A percentile compares a stretch with the other conserved stretches of the same genome.
phyloP scores from a whole-genome alignment of 495 filamentous ascomycete species.

The Alectoria sarmentosa region DNA sequence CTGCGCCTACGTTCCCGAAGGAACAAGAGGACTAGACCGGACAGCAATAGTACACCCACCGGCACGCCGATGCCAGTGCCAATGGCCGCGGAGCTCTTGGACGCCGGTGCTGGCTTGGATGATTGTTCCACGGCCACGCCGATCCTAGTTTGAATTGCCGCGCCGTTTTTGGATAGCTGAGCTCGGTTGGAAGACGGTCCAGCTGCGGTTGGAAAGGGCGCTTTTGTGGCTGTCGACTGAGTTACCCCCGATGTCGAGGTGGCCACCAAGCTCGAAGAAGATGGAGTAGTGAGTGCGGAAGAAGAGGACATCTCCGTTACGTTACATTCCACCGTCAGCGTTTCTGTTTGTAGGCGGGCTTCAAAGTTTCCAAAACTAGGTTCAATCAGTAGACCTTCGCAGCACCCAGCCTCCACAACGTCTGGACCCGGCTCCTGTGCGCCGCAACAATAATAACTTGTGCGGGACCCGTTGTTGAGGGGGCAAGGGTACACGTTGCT shows the following conservation, averaged over 20 bases:
- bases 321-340: not conserved
- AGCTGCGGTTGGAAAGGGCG: not conserved
- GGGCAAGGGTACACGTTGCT: slow-evolving; percentile 6
- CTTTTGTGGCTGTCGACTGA: not conserved
- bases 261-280: not conserved
- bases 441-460: not conserved
- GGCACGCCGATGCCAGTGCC: not conserved
- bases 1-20: slow-evolving; percentile 5
- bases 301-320: no score
- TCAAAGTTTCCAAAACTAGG: not conserved
- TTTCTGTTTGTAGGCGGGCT: not conserved
- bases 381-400: not conserved
- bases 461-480: not conserved
- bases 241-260: not conserved
- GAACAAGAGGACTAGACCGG: not conserved
- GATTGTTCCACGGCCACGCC: not conserved
- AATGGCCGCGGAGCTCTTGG: not conserved
- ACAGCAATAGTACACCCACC: not conserved
- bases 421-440: not conserved
- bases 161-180: not conserved
- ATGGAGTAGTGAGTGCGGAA: no score
- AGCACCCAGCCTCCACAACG: not conserved
- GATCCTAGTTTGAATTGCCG: not conserved
- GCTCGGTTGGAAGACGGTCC: not conserved
- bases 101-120: not conserved